Conservation (phyloP, 129 eudicot genomes). For the Lactuca saligna region DNA sequence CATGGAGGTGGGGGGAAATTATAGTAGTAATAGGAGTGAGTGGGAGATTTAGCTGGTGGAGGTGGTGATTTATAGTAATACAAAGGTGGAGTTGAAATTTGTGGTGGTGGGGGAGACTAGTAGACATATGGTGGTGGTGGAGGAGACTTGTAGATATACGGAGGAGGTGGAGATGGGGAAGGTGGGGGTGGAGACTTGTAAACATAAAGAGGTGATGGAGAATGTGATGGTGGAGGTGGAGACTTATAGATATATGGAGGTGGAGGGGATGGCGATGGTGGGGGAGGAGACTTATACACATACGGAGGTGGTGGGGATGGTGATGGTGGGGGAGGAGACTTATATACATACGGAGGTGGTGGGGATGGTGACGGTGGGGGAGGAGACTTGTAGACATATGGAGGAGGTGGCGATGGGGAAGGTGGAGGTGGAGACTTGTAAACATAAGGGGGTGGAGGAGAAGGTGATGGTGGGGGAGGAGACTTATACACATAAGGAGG, state of each 20-base stretch:
- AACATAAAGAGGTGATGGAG: conserved; percentile 15
- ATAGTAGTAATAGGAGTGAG: conserved; percentile 21
- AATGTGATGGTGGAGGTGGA: conserved; percentile 33
- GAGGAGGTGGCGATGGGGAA: no score
- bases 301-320: no score
- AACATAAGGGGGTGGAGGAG: no score
- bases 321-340: no score
- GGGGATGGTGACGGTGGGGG: no score
- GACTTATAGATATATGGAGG: conserved; percentile 1
- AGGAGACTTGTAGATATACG: not conserved
- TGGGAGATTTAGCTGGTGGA: conserved; percentile 26
- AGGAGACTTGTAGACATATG: no score
- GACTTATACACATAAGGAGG: no score
- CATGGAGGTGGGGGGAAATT: conserved; percentile 33
- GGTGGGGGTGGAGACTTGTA: conserved; percentile 31
- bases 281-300: no score
- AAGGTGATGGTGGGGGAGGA: no score
- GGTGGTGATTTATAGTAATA: conserved; percentile 16
- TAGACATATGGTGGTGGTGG: conserved; percentile 18
- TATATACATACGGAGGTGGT: no score
- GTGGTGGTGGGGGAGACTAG: conserved; percentile 30
- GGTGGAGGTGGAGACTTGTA: no score
- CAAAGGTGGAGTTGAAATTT: not conserved
- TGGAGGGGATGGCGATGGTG: conserved; percentile 4
- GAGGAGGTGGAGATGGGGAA: conserved; percentile 21